Base-by-base conservation (phyloP, 768 basidiomycete species). In the Royoungia palumana region DNA sequence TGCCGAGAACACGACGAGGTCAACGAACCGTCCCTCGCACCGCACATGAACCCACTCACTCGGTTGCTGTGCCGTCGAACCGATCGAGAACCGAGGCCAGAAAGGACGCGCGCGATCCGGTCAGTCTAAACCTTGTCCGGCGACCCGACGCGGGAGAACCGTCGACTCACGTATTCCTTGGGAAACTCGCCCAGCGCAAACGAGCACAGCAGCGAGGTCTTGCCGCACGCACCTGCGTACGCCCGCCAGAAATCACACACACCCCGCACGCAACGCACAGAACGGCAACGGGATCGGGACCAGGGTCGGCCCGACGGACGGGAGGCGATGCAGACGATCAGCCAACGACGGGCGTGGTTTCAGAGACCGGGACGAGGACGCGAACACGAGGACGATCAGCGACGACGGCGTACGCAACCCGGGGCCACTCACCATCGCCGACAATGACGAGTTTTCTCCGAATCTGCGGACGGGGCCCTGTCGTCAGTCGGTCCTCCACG, bases 151-250 rank as follows among this genome's bases (percentile, higher is more conserved):
- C 36, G 28, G 7, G 24, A 17, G 9, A 49, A 21, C 19, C 6
- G 47, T 13, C 25, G 52, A 53, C 41, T 44, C 68, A 92, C 91
- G 65, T 96, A 96, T 85, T 95, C 91, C 68, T 89, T 89, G 34
- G 93, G 94, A 62, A 96, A 96, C 70, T 94, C 89, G 53, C 93
- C 94, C 32, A 94, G 80, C 9, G 91, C 90, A 67, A 96, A 96
- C 11, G 92, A 92, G 64, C 86, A 91, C 28, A 95, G 70, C 39
- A 95, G 71, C 42, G 89, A 92, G 17, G 93, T 94, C 78, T 99
- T 99, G 62, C 96, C 95, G 62, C 94, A 96, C 54, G 95, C 95
- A 74, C 89, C 88, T 89, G 17, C 17, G 20, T 10, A n/a, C 24
- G 27, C 44, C 39, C 7, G 38, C 11, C 34, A 32, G 34, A 22